Evolutionary conservation across 169 alveolate genomes (phyloP).

Genomic region (Plasmodium sp.): DNA sequence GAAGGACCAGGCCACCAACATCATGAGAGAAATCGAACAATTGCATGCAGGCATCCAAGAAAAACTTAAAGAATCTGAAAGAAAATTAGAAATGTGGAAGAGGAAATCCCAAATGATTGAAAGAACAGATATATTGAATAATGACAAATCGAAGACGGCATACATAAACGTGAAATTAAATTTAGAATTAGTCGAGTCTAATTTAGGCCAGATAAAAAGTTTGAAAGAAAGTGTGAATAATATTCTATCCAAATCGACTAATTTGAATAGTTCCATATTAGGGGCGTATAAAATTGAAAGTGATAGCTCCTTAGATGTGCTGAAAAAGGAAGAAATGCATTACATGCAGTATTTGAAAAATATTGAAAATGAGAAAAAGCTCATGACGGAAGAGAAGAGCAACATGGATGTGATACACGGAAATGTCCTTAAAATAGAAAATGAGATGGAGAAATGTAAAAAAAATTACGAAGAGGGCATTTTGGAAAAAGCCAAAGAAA

Average conservation of each 20-base stretch:
- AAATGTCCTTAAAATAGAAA: conserved; percentile 3
- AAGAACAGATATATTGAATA: background rate
- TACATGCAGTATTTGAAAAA: background rate
- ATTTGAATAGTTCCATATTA: background rate
- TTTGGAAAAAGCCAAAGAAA: background rate
- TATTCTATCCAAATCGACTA: background rate
- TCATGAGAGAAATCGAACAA: background rate
- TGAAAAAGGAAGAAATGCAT: background rate
- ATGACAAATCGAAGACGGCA: conserved; percentile 18
- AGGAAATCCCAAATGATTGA: background rate
- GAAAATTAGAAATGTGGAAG: conserved; percentile 2
- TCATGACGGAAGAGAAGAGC: background rate
- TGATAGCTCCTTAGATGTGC: background rate
- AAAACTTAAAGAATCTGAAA: background rate
- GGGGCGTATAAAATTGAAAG: background rate
- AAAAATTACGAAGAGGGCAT: conserved; percentile 15
- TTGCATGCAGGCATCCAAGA: background rate
- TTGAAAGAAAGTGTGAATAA: background rate
- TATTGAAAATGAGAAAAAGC: conserved; percentile 7
- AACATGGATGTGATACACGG: background rate
- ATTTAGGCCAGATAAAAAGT: background rate
- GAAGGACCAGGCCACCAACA: background rate
- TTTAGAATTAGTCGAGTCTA: background rate
- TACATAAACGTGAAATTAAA: background rate
- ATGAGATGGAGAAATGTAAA: background rate